A percentile compares a stretch with the other conserved stretches of the same genome.
phyloP scores from a whole-genome alignment of 371 early-diverging fungal genomes.

The Mucor indicus region DNA sequence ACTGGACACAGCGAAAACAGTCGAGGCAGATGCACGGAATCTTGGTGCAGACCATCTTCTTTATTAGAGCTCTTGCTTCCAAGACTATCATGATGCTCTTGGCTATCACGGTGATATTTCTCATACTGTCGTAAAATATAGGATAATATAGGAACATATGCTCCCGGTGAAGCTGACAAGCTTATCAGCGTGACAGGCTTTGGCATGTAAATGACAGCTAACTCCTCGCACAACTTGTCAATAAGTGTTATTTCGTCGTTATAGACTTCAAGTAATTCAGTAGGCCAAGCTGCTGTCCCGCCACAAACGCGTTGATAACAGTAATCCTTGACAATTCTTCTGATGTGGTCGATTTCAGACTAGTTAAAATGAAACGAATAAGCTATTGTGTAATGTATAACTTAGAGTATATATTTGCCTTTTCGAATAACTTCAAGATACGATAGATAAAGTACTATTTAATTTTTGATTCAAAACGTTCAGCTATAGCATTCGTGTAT shows the following conservation, averaged over 20 bases:
- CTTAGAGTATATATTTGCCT: no score
- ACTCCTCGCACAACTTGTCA: neutral
- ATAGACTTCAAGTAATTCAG: constrained; percentile 1
- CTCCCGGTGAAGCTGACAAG: neutral
- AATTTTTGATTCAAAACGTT: neutral
- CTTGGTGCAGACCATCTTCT: no score
- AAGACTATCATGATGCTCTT: neutral
- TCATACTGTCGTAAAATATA: neutral
- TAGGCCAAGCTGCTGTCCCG: constrained; percentile 4
- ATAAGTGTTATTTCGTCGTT: constrained; percentile 1
- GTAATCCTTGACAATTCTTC: neutral
- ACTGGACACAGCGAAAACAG: neutral
- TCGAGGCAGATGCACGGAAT: no score
- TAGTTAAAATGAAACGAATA: neutral
- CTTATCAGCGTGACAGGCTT: constrained; percentile 1
- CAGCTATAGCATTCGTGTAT: neutral
- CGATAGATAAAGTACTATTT: neutral
- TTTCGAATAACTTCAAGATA: neutral
- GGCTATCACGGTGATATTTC: neutral
- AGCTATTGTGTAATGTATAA: neutral
- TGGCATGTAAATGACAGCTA: constrained; percentile 1
- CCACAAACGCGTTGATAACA: constrained; percentile 7
- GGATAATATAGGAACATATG: constrained; percentile 2
- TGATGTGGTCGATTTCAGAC: neutral
- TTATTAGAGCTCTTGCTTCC: no score